Evolutionary conservation across 345 rosid species (phyloP), one percentile per base, ranked within the genome.

Genomic region (Fremontodendron californicum): DNA sequence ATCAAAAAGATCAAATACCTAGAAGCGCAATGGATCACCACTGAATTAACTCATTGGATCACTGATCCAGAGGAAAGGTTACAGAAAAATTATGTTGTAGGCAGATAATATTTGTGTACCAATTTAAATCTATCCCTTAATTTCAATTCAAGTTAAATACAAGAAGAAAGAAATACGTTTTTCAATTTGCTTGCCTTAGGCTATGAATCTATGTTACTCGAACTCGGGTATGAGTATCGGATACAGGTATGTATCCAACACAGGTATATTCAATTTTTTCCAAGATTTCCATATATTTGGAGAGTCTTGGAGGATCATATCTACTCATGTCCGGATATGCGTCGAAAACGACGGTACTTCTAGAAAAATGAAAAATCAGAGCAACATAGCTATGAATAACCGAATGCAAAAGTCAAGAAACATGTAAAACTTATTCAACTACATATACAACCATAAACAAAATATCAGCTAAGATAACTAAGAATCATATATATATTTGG

Each of bases 1-100:
- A 43, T 85, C 84, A 45, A 83, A 85, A 71, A 85, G 78, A 74
- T 81, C 76, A 66, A 83, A 85, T 15, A 82, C 73, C 88, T 85
- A 74, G 9, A 76, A 48, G 5, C 18, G 3, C 39, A 69, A 51
- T 18, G 40, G 10, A 13, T 12, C 11, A 46, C 18, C 57, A 40
- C 29, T 33, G 42, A 12, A 62, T 71, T 7, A 62, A 45, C 65
- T 43, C 23, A 40, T 10, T 21, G 25, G 66, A 66, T 58, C 67
- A 57, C 19, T 6, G 7, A 57, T 54, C n/a, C 33, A 18, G 40
- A 55, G 4, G 13, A 55, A 55, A 55, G 29, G 1, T 21, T 12
- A 55, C 61, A 46, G 3, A 11, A n/a, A n/a, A 43, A 12, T 12
- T 12, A 46, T 46, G 18, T 46, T 46, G n/a, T 4, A 49, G 54